Evolutionary conservation across 2,329 filamentous ascomycete genomes (phyloP).

Genomic region (Fusarium chlamydosporum): DNA sequence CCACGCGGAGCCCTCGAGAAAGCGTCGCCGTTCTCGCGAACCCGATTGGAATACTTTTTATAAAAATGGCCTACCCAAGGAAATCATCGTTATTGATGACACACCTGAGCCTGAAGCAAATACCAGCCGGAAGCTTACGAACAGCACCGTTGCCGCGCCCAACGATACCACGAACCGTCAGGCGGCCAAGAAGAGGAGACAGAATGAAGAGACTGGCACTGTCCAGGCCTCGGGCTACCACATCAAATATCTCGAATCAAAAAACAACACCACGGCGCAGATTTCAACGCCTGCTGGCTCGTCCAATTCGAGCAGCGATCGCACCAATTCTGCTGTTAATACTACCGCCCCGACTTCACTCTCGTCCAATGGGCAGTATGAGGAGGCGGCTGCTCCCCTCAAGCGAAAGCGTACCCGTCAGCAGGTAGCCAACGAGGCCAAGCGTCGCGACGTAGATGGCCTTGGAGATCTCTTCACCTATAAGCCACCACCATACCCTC

Average conservation of each 20-base stretch:
- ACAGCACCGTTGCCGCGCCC: conserved; percentile 53
- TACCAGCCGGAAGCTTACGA: conserved; percentile 58
- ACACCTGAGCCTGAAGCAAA: conserved; percentile 70
- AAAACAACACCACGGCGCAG: conserved; percentile 78
- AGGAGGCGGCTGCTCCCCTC: conserved; percentile 78
- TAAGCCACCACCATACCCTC: conserved; percentile 86
- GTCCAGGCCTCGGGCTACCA: conserved; percentile 76
- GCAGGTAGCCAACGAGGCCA: conserved; percentile 85
- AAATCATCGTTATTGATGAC: conserved; percentile 88
- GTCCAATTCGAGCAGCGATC: conserved; percentile 85
- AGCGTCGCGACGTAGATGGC: conserved; percentile 79
- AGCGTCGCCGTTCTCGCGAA: conserved; percentile 71
- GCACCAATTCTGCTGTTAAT: conserved; percentile 83
- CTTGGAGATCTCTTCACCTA: conserved; percentile 82
- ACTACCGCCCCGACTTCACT: conserved; percentile 91
- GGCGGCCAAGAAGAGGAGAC: conserved; percentile 81
- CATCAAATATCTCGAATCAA: conserved; percentile 77
- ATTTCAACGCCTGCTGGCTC: conserved; percentile 76
- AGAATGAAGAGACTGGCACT: conserved; percentile 66
- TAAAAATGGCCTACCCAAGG: conserved; percentile 84
- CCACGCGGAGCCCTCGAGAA: conserved; percentile 57
- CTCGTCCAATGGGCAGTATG: conserved; percentile 73
- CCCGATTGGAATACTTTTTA: conserved; percentile 87
- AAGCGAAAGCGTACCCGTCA: conserved; percentile 92
- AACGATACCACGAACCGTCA: conserved; percentile 58